Conservation (phyloP, 371 early-diverging fungal species). For the Circinella minor region DNA sequence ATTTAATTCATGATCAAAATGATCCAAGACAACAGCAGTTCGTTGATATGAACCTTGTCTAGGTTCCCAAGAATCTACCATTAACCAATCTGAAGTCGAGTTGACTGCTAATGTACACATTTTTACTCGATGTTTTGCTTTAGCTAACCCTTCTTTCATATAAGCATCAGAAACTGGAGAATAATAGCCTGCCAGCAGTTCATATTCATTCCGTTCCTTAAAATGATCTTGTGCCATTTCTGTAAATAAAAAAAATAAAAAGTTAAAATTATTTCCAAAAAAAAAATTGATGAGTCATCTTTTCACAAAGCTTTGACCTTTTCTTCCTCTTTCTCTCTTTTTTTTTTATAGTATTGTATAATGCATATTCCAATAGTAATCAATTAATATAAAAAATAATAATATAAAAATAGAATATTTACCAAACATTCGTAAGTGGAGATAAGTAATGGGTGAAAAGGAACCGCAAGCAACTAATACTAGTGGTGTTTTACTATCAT, state of each 20-base stretch:
- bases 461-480: slow-evolving; percentile 98
- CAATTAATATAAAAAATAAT: no score
- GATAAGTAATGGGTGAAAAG: slow-evolving; percentile 95
- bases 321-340: background rate
- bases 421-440: slow-evolving; percentile 98
- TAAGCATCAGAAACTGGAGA: slow-evolving; percentile 95
- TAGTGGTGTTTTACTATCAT: slow-evolving; percentile 82
- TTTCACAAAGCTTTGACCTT: background rate
- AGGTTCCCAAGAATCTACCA: slow-evolving; percentile 97
- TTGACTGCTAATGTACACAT: slow-evolving; percentile 94
- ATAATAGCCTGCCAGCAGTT: slow-evolving; percentile 94
- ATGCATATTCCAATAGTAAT: no score
- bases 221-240: slow-evolving; percentile 96
- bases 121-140: slow-evolving; percentile 84
- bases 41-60: slow-evolving; percentile 80
- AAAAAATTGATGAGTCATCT: background rate
- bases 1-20: slow-evolving; percentile 91
- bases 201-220: slow-evolving; percentile 73
- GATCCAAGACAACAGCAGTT: slow-evolving; percentile 92
- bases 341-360: background rate
- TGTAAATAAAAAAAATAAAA: slow-evolving; percentile 20
- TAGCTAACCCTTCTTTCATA: slow-evolving; percentile 88
- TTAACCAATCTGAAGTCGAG: slow-evolving; percentile 86
- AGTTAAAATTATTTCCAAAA: background rate
- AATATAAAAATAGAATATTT: slow-evolving; percentile 16